phyloP scores from a whole-genome alignment of 2,329 filamentous ascomycete species.

The Cladophialophora yegresii region DNA sequence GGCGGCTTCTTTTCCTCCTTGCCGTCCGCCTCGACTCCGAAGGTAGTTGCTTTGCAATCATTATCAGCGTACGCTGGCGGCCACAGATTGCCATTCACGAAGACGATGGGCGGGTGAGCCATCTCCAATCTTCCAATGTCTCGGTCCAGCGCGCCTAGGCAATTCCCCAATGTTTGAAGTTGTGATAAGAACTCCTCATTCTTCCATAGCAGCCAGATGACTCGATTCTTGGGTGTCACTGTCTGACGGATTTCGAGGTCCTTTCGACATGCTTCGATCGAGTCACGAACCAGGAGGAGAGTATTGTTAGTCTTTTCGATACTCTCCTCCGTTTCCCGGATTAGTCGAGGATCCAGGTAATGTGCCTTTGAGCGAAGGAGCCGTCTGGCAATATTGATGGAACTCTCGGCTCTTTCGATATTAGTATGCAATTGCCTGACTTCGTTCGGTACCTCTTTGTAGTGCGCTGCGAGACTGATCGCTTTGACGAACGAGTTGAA shows the following conservation, averaged over 20 bases:
- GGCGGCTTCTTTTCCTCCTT: neutral
- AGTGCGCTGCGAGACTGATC: slow-evolving; percentile 11
- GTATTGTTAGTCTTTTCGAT: slow-evolving; percentile 2
- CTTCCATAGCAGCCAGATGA: slow-evolving; percentile 13
- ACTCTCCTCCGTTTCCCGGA: neutral
- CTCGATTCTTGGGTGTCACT: slow-evolving; percentile 5
- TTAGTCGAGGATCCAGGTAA: slow-evolving; percentile 7
- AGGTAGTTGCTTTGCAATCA: neutral
- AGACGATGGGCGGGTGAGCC: neutral
- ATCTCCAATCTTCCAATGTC: slow-evolving; percentile 13
- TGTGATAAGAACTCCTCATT: slow-evolving; percentile 12
- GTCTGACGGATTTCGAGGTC: slow-evolving; percentile 11
- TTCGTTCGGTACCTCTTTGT: slow-evolving; percentile 11
- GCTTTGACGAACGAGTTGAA: slow-evolving; percentile 12
- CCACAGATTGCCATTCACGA: neutral
- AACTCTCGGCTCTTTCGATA: slow-evolving; percentile 5
- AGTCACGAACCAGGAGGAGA: slow-evolving; percentile 6
- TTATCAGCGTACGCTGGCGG: neutral
- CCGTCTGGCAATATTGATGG: slow-evolving; percentile 9
- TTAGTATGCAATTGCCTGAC: slow-evolving; percentile 13
- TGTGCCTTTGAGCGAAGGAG: slow-evolving; percentile 5
- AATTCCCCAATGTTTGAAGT: slow-evolving; percentile 9
- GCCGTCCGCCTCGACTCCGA: neutral
- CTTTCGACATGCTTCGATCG: slow-evolving; percentile 13
- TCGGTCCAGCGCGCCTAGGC: slow-evolving; percentile 7